These are phyloP conservation scores for Colletotrichum scovillei DNA, from an alignment of 2,329 filamentous ascomycete genomes.

Conservation along the genomic window DNA sequence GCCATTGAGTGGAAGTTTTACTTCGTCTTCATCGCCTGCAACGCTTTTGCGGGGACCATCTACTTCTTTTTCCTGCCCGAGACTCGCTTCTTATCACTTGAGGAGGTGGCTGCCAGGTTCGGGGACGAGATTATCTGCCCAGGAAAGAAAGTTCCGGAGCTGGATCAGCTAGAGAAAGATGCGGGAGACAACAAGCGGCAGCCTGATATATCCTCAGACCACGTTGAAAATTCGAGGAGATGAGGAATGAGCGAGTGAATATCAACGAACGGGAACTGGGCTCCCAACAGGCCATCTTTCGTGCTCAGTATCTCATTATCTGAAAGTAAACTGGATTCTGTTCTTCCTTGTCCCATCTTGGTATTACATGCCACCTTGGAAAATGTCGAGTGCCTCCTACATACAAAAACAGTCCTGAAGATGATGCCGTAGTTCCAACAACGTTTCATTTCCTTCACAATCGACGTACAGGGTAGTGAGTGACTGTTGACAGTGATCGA, in stretches of 20 bases:
- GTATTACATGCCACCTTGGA: too few relatives aligned
- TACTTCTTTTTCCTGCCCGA: constrained; percentile 50
- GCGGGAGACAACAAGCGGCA: background rate
- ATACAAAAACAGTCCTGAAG: too few relatives aligned
- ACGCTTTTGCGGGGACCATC: constrained; percentile 42
- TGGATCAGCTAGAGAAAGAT: background rate
- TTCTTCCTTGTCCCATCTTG: too few relatives aligned
- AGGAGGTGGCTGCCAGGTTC: constrained; percentile 47
- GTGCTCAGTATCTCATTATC: too few relatives aligned
- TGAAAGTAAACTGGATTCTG: too few relatives aligned
- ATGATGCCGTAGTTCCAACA: too few relatives aligned
- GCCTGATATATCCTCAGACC: background rate
- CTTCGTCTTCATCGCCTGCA: constrained; percentile 47
- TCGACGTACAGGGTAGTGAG: too few relatives aligned
- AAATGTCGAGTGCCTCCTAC: too few relatives aligned
- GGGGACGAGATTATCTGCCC: constrained; percentile 40
- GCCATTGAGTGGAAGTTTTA: constrained; percentile 46
- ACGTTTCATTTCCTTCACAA: too few relatives aligned
- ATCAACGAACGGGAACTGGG: background rate
- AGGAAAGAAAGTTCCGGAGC: background rate
- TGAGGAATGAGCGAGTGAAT: background rate
- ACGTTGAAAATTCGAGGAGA: background rate
- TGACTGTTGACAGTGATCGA: too few relatives aligned
- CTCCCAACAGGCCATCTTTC: too few relatives aligned
- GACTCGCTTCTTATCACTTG: constrained; percentile 45